Percentiles rank a stretch among this genome's conserved stretches.
phyloP scores from a whole-genome alignment of 345 rosid species.

The Euclidium syriacum region DNA sequence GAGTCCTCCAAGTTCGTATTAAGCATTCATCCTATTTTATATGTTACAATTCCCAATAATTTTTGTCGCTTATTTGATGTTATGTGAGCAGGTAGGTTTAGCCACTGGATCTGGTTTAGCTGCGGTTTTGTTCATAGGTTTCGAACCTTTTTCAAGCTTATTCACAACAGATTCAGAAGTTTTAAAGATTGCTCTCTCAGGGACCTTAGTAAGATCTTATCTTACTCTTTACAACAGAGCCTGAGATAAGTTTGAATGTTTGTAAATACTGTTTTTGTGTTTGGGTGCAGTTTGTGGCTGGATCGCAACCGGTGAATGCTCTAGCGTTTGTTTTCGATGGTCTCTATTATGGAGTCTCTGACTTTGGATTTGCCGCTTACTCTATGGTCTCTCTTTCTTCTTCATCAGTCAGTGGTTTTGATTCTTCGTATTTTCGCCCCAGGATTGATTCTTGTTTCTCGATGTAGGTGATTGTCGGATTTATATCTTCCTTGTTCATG shows the following conservation, averaged over 20 bases:
- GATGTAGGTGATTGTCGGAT: conserved; percentile 56
- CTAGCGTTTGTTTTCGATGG: conserved; percentile 90
- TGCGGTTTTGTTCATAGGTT: conserved; percentile 57
- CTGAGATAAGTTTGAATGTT: background rate
- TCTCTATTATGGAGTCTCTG: conserved; percentile 90
- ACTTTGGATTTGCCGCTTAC: conserved; percentile 82
- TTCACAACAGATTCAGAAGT: conserved; percentile 82
- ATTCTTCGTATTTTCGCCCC: background rate
- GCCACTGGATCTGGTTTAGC: conserved; percentile 72
- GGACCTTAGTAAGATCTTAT: conserved; percentile 55
- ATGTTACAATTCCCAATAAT: background rate
- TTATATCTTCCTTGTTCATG: conserved; percentile 60
- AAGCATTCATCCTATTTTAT: background rate
- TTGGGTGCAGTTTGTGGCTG: conserved; percentile 77
- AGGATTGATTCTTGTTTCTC: conserved; percentile 1
- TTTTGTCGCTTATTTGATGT: background rate
- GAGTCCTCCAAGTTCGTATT: conserved; percentile 56
- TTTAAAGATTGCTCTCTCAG: conserved; percentile 67
- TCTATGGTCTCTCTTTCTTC: conserved; percentile 58
- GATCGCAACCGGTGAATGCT: conserved; percentile 91
- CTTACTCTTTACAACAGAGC: background rate
- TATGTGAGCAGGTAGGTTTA: conserved; percentile 60
- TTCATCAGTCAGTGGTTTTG: background rate
- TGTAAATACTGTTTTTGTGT: background rate
- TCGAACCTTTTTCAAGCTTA: conserved; percentile 63